A percentile compares a stretch with the other conserved stretches of the same genome.
Conservation (phyloP, 1,284 basidiomycete genomes). For the Ganoderma lingzhi region DNA sequence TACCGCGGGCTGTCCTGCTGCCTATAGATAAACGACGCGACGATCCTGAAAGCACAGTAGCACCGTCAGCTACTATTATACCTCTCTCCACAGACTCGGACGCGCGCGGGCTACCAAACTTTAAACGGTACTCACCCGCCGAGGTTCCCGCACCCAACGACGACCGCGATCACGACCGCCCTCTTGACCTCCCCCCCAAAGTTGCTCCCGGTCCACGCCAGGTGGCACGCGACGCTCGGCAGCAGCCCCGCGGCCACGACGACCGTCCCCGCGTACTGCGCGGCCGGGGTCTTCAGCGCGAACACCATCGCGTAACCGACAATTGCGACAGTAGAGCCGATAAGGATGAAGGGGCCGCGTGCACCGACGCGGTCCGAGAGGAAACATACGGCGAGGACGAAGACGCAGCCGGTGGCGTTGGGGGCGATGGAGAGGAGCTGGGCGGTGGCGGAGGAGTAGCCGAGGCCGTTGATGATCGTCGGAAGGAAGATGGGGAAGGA, state of each 20-base stretch:
- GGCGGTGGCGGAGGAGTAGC: conserved; percentile 36
- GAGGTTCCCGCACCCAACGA: conserved; percentile 71
- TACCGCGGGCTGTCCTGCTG: conserved; percentile 29
- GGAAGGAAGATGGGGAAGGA: conserved; percentile 34
- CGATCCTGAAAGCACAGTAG: conserved; percentile 8
- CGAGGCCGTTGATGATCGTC: conserved; percentile 44
- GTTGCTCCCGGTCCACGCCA: conserved; percentile 73
- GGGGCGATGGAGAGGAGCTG: conserved; percentile 38
- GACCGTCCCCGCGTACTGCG: conserved; percentile 68
- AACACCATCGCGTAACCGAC: conserved; percentile 70
- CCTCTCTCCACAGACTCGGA: too few relatives aligned
- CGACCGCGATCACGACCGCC: conserved; percentile 68
- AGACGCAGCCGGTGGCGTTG: conserved; percentile 25
- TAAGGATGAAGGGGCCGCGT: conserved; percentile 66
- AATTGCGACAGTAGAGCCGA: conserved; percentile 57
- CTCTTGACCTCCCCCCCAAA: conserved; percentile 75
- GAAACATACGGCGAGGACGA: conserved; percentile 20
- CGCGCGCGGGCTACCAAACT: too few relatives aligned
- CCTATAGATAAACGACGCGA: conserved; percentile 28
- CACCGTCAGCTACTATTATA: too few relatives aligned
- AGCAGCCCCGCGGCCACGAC: conserved; percentile 68
- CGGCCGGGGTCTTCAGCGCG: conserved; percentile 54
- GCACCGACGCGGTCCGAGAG: conserved; percentile 18
- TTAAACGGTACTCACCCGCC: conserved; percentile 46
- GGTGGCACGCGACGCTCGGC: conserved; percentile 62